Base-by-base conservation (phyloP, 768 basidiomycete species). In the Royoungia palumana region DNA sequence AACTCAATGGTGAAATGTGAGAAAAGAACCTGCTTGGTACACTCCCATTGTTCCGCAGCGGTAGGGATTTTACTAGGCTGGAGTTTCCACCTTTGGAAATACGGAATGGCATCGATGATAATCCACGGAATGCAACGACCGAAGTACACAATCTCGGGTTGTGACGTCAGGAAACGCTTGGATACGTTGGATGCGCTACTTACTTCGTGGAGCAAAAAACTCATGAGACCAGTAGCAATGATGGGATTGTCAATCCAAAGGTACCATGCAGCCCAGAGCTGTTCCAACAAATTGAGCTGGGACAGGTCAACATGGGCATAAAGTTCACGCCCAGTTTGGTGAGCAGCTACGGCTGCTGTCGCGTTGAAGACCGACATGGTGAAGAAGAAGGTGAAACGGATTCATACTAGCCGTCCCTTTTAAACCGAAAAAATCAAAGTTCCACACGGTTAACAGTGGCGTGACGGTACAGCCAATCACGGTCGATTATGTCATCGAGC, bases 1-100 rank as follows among this genome's bases (percentile, higher is more conserved):
- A 93, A 75, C 70, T 98, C 95, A 51, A 96, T 83, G 27, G 93
- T 94, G 66, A 99, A 95, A 67, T 98, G 96, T 2, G 92, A 90
- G 65, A 92, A 82, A 3, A 99, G 77, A 25, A 99, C 95, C 53
- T 82, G 82, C 72, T 93, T 95, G 30, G 92, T 95, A 72, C 94
- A 98, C 39, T 89, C 85, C 93, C 92, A 95, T 68, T 97, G 93
- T 64, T 97, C 89, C 50, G 75, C 70, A 0, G 80, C 51, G 5
- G 91, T 83, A 6, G 94, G 92, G 3, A 89, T 59, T 68, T 97
- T 98, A 56, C 65, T 77, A 5, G 90, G 84, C 65, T 98, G 95
- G 4, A 98, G 75, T 69, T 98, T 98, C 89, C 89, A 98, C 69
- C 81, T 77, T 40, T 81, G 79, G 73, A 98, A 99, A 73, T 92